A percentile compares a stretch with the other conserved stretches of the same genome.
phyloP scores from a whole-genome alignment of 2,329 filamentous ascomycete genomes.

The Helminthosporium solani region DNA sequence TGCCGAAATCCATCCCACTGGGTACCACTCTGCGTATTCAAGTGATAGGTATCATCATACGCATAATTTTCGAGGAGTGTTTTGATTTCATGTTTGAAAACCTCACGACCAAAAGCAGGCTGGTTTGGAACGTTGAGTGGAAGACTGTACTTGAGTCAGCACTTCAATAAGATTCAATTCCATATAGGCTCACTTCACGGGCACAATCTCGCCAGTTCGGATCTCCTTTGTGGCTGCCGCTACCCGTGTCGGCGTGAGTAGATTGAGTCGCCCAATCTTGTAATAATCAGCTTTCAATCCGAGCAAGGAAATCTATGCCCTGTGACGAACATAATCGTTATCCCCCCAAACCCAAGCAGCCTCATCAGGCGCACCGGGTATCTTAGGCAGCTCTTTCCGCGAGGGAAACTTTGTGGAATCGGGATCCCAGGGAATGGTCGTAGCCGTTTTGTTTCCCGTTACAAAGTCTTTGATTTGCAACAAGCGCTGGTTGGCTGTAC shows the following conservation, averaged over 20 bases:
- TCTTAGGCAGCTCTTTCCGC: conserved; percentile 53
- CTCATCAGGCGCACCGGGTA: conserved; percentile 54
- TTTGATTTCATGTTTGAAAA: conserved; percentile 58
- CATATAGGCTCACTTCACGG: conserved; percentile 49
- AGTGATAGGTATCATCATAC: conserved; percentile 47
- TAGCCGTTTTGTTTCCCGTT: conserved; percentile 49
- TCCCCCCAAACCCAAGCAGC: conserved; percentile 64
- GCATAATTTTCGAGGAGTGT: conserved; percentile 33
- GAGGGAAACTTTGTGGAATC: conserved; percentile 55
- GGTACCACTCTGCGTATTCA: conserved; percentile 49
- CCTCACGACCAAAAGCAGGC: conserved; percentile 55
- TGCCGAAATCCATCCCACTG: conserved; percentile 51
- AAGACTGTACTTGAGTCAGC: conserved; percentile 40
- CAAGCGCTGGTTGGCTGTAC: conserved; percentile 37
- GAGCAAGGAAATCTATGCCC: background rate
- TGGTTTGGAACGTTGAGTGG: conserved; percentile 55
- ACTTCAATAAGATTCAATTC: background rate
- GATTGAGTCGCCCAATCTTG: conserved; percentile 54
- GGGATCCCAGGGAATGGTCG: conserved; percentile 56
- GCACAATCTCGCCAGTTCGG: conserved; percentile 56
- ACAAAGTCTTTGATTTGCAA: conserved; percentile 49
- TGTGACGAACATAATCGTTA: conserved; percentile 50
- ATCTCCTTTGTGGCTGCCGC: conserved; percentile 57
- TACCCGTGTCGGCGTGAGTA: conserved; percentile 57
- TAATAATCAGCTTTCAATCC: background rate